phyloP scores from a whole-genome alignment of 2,329 filamentous ascomycete genomes.

The Colletotrichum sp. region DNA sequence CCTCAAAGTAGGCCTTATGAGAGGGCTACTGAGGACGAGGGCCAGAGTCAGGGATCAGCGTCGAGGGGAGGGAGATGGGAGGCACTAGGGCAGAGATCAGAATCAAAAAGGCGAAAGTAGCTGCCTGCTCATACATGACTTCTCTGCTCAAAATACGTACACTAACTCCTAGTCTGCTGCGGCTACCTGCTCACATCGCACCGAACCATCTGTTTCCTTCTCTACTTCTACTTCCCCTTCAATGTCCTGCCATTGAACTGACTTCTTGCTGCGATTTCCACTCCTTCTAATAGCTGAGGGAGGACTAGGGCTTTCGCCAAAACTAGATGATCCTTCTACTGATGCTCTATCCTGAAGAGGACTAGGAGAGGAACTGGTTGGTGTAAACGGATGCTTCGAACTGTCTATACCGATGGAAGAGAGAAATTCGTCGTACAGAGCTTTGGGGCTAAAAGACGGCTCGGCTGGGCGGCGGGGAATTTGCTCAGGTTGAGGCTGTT shows the following conservation, averaged over 20 bases:
- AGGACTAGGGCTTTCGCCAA: not conserved
- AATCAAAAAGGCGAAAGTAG: not conserved
- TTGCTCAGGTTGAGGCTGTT: not conserved
- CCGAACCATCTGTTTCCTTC: not conserved
- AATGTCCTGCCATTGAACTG: not conserved
- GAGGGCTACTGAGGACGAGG: not conserved
- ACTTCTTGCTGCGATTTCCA: not conserved
- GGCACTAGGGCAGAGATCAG: not conserved
- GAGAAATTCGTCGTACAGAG: not conserved
- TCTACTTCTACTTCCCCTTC: too few species aligned
- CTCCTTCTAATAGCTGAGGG: not conserved
- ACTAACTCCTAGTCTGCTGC: not conserved
- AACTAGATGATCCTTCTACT: rapidly evolving
- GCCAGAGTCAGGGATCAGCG: not conserved
- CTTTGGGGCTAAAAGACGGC: not conserved
- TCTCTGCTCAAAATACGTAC: not conserved
- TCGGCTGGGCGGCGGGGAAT: not conserved
- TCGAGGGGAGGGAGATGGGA: not conserved
- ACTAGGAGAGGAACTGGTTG: not conserved
- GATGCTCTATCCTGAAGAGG: not conserved
- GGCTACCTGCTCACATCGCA: not conserved
- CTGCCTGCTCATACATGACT: rapidly evolving
- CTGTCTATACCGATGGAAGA: not conserved
- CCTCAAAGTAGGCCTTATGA: not conserved
- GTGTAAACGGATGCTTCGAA: not conserved